Conservation (phyloP, 2,329 filamentous ascomycete species). For the Penicillium sp. region DNA sequence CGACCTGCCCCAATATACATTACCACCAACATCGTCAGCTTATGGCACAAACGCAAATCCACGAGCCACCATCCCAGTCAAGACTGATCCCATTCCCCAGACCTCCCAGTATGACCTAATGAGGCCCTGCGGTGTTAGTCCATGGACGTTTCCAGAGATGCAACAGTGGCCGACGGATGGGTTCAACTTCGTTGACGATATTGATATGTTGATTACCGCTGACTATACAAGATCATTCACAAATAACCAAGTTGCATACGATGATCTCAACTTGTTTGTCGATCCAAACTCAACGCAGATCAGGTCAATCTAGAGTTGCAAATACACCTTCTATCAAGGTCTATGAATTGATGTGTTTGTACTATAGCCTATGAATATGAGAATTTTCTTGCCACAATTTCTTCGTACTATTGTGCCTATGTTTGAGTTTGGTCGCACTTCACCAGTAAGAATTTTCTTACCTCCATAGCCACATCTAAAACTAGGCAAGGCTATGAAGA, state of each 20-base stretch:
- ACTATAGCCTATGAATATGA: no score
- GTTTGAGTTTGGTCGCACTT: no score
- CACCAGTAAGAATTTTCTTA: no score
- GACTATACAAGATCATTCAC: constrained; percentile 31
- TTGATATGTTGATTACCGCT: constrained; percentile 29
- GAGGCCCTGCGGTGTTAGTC: constrained; percentile 35
- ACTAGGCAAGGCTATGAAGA: no score
- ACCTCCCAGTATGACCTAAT: constrained; percentile 21
- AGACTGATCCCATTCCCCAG: constrained; percentile 19
- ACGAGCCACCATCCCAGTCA: constrained; percentile 23
- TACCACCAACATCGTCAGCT: no score
- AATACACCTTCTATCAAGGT: no score
- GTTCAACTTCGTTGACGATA: constrained; percentile 30
- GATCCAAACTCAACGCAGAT: constrained; percentile 38
- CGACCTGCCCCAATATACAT: no score
- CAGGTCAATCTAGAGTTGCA: constrained; percentile 32
- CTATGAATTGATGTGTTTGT: no score
- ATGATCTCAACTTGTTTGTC: constrained; percentile 39
- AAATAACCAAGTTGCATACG: constrained; percentile 34
- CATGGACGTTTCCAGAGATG: constrained; percentile 32
- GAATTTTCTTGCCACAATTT: no score
- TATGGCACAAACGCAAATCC: no score
- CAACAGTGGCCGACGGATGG: constrained; percentile 25
- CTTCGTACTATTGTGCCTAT: no score
- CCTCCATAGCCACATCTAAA: no score